A percentile compares a stretch with the other conserved stretches of the same genome.
Evolutionary conservation across 139 green algal genomes (phyloP).

Genomic region (Auxenochlorella pyrenoidosa): DNA sequence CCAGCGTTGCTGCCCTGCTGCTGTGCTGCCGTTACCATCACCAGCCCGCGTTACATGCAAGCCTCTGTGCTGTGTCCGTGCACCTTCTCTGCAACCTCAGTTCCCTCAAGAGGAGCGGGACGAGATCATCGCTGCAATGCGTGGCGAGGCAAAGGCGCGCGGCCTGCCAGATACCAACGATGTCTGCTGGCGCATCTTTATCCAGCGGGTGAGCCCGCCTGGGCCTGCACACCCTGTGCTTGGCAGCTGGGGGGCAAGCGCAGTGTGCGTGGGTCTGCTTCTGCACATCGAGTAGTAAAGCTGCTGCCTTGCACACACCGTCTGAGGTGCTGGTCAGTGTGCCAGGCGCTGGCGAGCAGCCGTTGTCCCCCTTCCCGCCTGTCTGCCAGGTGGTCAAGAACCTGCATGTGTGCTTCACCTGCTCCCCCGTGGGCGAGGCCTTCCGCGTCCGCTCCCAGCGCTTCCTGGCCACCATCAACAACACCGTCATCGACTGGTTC

Average conservation of each 20-base stretch:
- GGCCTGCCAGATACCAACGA: conserved; percentile 85
- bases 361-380: not conserved
- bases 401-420: conserved; percentile 91
- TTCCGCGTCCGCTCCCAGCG: conserved; percentile 86
- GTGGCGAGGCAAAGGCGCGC: conserved; percentile 81
- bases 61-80: not conserved
- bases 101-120: conserved; percentile 90
- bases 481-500: conserved; percentile 92
- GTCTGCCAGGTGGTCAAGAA: conserved; percentile 64
- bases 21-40: not conserved
- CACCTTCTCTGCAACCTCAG: not conserved
- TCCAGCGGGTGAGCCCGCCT: conserved; percentile 64
- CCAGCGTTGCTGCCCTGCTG: too few relatives aligned
- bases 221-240: too few relatives aligned
- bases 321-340: not conserved
- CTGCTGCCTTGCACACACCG: too few relatives aligned
- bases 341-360: not conserved
- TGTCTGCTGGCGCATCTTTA: conserved; percentile 88
- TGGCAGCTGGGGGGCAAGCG: too few relatives aligned
- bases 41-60: too few relatives aligned
- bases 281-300: too few relatives aligned
- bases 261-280: not conserved
- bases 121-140: conserved; percentile 89
- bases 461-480: conserved; percentile 92
- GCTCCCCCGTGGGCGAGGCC: conserved; percentile 88